These are phyloP conservation scores for Fusarium udum DNA, from an alignment of 2,329 filamentous ascomycete species.

Conservation along the genomic window DNA sequence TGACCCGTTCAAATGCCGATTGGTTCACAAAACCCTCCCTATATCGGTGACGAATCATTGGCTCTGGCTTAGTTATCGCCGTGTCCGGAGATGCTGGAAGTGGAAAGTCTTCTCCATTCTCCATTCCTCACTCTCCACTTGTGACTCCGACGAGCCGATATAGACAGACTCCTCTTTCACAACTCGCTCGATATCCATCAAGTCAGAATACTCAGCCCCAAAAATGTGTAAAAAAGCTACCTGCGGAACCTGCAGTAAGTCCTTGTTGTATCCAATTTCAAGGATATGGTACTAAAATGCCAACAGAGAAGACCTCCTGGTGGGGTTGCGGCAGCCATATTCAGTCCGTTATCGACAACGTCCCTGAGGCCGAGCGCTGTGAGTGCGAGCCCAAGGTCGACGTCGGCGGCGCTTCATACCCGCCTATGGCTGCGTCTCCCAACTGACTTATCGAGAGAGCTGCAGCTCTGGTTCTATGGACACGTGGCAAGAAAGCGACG, in stretches of 20 bases:
- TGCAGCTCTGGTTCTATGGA: slow-evolving; percentile 44
- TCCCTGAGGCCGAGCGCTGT: slow-evolving; percentile 70
- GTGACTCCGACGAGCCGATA: neutral
- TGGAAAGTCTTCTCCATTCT: neutral
- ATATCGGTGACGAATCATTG: slow-evolving; percentile 12
- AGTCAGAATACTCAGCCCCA: neutral
- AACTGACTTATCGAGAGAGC: slow-evolving; percentile 50
- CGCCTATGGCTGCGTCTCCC: slow-evolving; percentile 65
- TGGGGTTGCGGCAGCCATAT: slow-evolving; percentile 72
- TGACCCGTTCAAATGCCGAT: neutral
- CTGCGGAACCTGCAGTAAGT: slow-evolving; percentile 71
- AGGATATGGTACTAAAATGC: neutral
- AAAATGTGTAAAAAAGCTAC: slow-evolving; percentile 72
- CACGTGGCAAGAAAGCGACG: slow-evolving; percentile 41
- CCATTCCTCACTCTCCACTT: slow-evolving; percentile 16
- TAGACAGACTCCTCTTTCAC: neutral
- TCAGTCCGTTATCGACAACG: slow-evolving; percentile 66
- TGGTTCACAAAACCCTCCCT: neutral
- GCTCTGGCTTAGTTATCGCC: slow-evolving; percentile 22
- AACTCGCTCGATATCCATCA: neutral
- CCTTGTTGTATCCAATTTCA: neutral
- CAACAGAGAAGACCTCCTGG: slow-evolving; percentile 57
- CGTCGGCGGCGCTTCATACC: slow-evolving; percentile 69
- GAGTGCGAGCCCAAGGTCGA: slow-evolving; percentile 71
- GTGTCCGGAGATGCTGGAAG: slow-evolving; percentile 21